Base-by-base conservation (phyloP, 2,329 filamentous ascomycete genomes). In the Xylaria sp. region DNA sequence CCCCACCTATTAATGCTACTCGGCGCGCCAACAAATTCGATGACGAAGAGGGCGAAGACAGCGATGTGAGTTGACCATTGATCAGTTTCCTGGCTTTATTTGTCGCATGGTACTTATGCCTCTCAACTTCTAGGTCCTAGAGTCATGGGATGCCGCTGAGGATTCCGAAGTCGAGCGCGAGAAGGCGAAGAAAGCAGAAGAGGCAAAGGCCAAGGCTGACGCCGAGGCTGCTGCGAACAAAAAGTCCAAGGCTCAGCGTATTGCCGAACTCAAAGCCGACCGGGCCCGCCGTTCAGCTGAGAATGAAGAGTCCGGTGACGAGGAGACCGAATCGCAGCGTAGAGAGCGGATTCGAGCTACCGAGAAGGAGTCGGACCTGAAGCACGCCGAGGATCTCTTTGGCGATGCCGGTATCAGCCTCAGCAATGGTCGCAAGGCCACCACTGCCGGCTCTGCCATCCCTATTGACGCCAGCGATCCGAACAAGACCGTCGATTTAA, bases 121-220 rank as follows among this genome's bases (percentile, higher is more conserved):
- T 18, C 19, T 17, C 17, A n/a, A 20, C 16, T 40, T 16, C 2
- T 61, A 96, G 88, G 91, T 97, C 52, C 84, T 97, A 69, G 94
- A 99, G 56, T 93, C 91, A 29, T 99, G 94, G 94, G 92, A 97
- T 69, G 93, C 91, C 54, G 92, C 90, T 64, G 94, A 97, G 70
- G 94, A 99, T 77, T 96, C 92, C 58, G 94, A 99, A 68, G 93
- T 87, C 66, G 94, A 99, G 79, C 90, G 92, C 67, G 92, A 97
- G 76, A 99, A 97, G 81, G 90, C 85, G 22, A 90, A 89, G 75
- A 94, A 93, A 78, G 91, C 87, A 46, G 88, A 83, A 5, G 92
- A 91, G 69, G 89, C 85, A 48, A 95, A 96, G 75, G 91, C 89
- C 54, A 95, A 95, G 76, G 92, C 91, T 22, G 91, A 92, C 0